Conservation (phyloP, 441 rosid species). For the Erysimum pusillum region DNA sequence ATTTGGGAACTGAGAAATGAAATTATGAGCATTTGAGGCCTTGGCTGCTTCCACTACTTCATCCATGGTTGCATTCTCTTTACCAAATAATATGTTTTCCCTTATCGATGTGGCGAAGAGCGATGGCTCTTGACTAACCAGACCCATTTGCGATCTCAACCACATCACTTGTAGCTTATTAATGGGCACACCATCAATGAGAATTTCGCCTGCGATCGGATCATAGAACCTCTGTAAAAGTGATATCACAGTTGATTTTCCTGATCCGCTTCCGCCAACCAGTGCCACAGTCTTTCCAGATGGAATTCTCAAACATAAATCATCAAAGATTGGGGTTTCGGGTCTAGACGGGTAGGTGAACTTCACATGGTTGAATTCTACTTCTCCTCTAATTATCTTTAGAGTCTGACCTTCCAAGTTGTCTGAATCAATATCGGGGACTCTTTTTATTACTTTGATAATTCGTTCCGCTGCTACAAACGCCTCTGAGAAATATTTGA, state of each 20-base stretch:
- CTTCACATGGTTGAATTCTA: constrained; percentile 60
- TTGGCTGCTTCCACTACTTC: not conserved
- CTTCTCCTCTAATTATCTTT: constrained; percentile 58
- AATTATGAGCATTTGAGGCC: not conserved
- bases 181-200: constrained; percentile 65
- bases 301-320: constrained; percentile 64
- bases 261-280: constrained; percentile 84
- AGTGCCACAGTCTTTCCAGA: constrained; percentile 73
- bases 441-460: constrained; percentile 64
- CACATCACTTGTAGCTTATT: constrained; percentile 68
- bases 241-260: constrained; percentile 81
- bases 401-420: constrained; percentile 56
- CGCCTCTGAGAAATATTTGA: constrained; percentile 75
- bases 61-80: not conserved
- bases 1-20: not conserved
- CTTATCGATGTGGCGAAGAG: constrained; percentile 53
- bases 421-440: constrained; percentile 68
- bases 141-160: constrained; percentile 86
- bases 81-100: not conserved
- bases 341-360: constrained; percentile 86
- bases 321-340: constrained; percentile 55
- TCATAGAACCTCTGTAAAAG: constrained; percentile 80
- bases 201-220: constrained; percentile 69
- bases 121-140: constrained; percentile 85
- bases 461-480: constrained; percentile 66